Evolutionary conservation across 352 stramenopile species (phyloP), one percentile per base, ranked within the genome.

Genomic region (Phytophthora pini): DNA sequence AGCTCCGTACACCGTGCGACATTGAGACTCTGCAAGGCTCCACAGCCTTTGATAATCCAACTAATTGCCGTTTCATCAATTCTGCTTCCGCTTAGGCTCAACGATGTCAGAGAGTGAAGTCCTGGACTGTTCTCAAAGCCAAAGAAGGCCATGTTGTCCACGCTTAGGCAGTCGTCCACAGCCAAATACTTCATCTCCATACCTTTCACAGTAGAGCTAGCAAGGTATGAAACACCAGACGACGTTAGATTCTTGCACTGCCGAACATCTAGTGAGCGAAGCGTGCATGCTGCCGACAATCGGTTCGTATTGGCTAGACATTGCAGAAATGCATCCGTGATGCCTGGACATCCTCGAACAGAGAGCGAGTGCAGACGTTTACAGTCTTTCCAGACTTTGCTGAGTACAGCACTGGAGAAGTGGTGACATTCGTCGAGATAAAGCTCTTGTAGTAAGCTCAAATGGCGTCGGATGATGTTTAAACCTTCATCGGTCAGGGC

Each of bases 121-220:
- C 65, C 70, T 0, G 13, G 6, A 20, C 79, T 89, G 12, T 59
- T 77, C 26, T 89, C 84, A 64, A 93, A 90, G 1, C 74, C 75
- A 48, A 93, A 90, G 50, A 93, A 93, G 11, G 82, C 82, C 80
- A 89, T 92, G 39, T 85, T 82, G 49, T 82, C 67, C 1, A 93
- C 73, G 2, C 81, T 71, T 0, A 87, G 61, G 50, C 84, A 93
- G 31, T 93, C 71, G 2, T 77, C 74, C 15, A 89, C 27, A 2
- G 67, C 61, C 22, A 93, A 55, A 15, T 63, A 26, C 29, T 65
- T 32, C 45, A 73, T 48, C 5, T 51, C 29, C 39, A 67, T 55
- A 24, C 62, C 66, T 11, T 60, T 47, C 10, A 88, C 12, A 9
- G 59, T 32, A 0, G 79, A 76, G 2, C 56, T 77, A 22, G 84